phyloP scores from a whole-genome alignment of 192 early-diverging fungal genomes.

The Linnemannia zychae region DNA sequence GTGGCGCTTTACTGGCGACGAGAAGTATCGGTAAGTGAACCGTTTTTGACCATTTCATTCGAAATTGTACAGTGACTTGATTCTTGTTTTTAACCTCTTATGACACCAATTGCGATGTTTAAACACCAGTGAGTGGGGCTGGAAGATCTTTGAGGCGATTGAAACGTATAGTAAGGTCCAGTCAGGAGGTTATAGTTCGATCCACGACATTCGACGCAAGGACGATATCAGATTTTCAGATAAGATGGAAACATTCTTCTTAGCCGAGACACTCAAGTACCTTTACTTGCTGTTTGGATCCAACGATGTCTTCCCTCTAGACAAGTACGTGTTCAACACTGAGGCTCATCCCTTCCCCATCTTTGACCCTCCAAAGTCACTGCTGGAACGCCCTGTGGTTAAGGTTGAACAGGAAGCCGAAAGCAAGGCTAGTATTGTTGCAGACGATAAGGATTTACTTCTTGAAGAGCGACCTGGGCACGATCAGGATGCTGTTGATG shows the following conservation, averaged over 20 bases:
- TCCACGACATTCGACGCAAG: conserved; percentile 70
- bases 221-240: conserved; percentile 55
- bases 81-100: neutral
- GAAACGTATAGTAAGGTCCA: conserved; percentile 81
- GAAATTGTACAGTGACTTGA: neutral
- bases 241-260: conserved; percentile 88
- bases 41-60: neutral
- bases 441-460: neutral
- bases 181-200: conserved; percentile 69
- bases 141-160: conserved; percentile 90
- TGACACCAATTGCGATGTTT: conserved; percentile 24
- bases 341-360: conserved; percentile 93
- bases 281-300: conserved; percentile 90
- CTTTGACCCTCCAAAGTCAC: conserved; percentile 53
- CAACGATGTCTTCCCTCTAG: conserved; percentile 74
- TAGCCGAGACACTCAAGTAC: conserved; percentile 96
- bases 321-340: conserved; percentile 94
- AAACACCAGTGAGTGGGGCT: conserved; percentile 75
- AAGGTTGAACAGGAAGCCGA: neutral
- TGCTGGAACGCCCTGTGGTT: conserved; percentile 4
- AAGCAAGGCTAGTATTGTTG: neutral
- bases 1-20: conserved; percentile 88
- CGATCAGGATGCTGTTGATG: conserved; percentile 4
- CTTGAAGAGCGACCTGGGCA: neutral
- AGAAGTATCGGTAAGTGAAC: conserved; percentile 77